These are phyloP conservation scores for Haematococcus lacustris DNA, from an alignment of 139 green algal species.

Conservation along the genomic window DNA sequence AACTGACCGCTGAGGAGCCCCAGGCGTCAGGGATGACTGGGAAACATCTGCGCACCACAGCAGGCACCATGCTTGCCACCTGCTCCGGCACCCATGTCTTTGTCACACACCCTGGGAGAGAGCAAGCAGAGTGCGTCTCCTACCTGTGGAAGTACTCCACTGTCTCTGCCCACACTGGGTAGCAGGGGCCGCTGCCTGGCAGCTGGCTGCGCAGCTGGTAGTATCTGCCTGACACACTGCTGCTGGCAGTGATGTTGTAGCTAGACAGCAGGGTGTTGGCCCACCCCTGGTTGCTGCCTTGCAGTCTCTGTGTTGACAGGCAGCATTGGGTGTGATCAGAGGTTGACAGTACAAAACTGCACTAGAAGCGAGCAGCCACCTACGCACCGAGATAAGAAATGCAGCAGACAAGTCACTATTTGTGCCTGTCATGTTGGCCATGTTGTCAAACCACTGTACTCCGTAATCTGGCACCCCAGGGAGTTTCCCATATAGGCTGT, in stretches of 20 bases:
- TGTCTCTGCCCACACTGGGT: conserved; percentile 50
- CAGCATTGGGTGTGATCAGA: no score
- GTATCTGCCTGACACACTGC: neutral
- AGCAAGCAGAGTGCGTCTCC: no score
- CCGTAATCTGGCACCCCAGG: neutral
- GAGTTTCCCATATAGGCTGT: conserved; percentile 39
- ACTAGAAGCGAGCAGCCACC: no score
- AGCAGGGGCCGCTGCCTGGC: conserved; percentile 61
- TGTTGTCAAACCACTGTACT: conserved; percentile 32
- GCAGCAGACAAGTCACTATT: no score
- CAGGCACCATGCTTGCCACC: no score
- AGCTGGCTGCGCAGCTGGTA: conserved; percentile 20
- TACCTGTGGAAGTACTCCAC: conserved; percentile 57
- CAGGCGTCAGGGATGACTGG: conserved; percentile 33
- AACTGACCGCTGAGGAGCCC: conserved; percentile 10
- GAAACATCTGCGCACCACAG: conserved; percentile 51
- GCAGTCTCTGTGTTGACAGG: conserved; percentile 10
- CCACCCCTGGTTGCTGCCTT: conserved; percentile 4
- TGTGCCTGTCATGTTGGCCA: conserved; percentile 12
- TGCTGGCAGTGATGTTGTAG: conserved; percentile 8
- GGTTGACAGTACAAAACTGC: no score
- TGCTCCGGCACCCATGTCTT: no score
- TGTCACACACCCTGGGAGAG: no score
- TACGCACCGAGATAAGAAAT: no score
- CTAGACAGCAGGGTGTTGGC: neutral